Percentiles rank a stretch among this genome's conserved stretches.
Conservation (phyloP, 2,329 filamentous ascomycete species). For the Fusarium robinianum region DNA sequence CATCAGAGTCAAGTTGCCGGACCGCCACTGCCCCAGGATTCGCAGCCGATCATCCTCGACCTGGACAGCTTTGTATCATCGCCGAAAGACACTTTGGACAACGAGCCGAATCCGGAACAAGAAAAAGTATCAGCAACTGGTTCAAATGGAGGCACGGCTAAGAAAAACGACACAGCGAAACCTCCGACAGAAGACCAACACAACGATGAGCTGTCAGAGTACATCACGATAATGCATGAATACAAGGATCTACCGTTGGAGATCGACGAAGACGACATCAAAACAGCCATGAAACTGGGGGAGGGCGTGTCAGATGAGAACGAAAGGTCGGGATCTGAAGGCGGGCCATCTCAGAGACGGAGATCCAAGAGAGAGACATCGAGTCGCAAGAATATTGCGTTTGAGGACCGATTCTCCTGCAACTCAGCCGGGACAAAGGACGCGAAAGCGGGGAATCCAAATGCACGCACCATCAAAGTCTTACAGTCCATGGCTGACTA, state of each 20-base stretch:
- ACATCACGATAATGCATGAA: constrained; percentile 66
- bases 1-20: constrained; percentile 25
- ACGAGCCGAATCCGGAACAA: neutral
- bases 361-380: constrained; percentile 28
- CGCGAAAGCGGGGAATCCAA: constrained; percentile 63
- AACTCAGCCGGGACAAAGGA: constrained; percentile 56
- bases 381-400: constrained; percentile 39
- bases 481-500: constrained; percentile 79
- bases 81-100: neutral
- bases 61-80: constrained; percentile 14
- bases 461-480: constrained; percentile 74
- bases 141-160: neutral
- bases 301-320: constrained; percentile 21
- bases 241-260: constrained; percentile 63
- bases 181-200: constrained; percentile 1
- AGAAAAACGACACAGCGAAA: neutral
- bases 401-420: constrained; percentile 59
- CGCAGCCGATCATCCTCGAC: constrained; percentile 36
- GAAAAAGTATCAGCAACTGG: neutral
- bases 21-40: constrained; percentile 27
- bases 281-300: constrained; percentile 18
- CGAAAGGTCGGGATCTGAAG: constrained; percentile 29
- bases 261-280: constrained; percentile 52
- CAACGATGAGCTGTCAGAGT: constrained; percentile 63
- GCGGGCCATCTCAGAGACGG: constrained; percentile 21